Percentiles rank a stretch among this genome's conserved stretches.
Evolutionary conservation across 306 rosid genomes (phyloP).

Genomic region (Rubus idaeus): DNA sequence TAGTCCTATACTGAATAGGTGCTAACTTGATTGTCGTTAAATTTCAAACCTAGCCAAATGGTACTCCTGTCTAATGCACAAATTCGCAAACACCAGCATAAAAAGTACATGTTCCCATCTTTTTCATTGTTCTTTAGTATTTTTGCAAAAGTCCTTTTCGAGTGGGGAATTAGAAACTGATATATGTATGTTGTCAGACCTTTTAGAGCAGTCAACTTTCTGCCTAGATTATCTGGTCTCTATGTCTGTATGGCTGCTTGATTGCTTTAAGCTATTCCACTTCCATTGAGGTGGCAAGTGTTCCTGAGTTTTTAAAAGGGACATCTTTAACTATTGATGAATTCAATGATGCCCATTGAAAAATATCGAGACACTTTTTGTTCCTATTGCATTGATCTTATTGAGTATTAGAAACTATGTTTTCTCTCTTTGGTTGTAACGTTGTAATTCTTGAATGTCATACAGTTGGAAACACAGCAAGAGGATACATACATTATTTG

Average conservation of each 20-base stretch:
- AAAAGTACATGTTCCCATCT: background rate
- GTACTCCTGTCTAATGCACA: background rate
- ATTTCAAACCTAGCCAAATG: background rate
- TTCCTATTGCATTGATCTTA: background rate
- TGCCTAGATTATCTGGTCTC: background rate
- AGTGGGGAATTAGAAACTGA: background rate
- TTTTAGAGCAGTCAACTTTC: background rate
- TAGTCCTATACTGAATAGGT: background rate
- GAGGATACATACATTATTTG: background rate
- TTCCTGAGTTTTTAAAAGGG: background rate
- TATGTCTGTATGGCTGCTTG: constrained; percentile 1
- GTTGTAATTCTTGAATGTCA: background rate
- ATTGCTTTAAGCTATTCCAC: background rate
- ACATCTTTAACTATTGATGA: background rate
- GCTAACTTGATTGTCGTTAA: background rate
- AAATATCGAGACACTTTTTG: background rate
- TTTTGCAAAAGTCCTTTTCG: background rate
- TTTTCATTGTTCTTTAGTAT: background rate
- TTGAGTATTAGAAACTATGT: background rate
- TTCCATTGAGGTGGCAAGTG: background rate
- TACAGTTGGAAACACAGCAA: background rate
- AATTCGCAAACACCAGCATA: background rate
- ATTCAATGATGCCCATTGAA: background rate
- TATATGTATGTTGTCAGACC: background rate
- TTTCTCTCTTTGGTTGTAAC: background rate